phyloP scores from a whole-genome alignment of 192 early-diverging fungal genomes.

The Gigaspora rosea region DNA sequence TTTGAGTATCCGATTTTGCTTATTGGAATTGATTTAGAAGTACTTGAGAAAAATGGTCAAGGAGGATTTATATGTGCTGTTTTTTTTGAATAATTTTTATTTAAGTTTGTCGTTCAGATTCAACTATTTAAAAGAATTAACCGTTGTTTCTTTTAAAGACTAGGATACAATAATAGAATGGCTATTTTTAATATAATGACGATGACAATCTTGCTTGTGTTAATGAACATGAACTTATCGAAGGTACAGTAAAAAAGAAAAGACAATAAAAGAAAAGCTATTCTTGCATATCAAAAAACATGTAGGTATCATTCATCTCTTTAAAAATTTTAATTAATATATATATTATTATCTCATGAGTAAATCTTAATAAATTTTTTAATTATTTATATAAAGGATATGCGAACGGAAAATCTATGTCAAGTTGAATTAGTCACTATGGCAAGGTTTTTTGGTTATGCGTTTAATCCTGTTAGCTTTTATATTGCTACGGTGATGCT shows the following conservation, averaged over 20 bases:
- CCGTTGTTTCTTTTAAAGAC: background rate
- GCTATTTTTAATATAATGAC: conserved; percentile 23
- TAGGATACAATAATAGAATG: conserved; percentile 18
- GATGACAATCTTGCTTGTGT: conserved; percentile 31
- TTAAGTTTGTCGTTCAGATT: background rate
- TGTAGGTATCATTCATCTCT: conserved; percentile 22
- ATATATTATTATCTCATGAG: too few species aligned
- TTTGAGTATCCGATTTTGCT: conserved; percentile 60
- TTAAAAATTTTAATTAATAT: background rate
- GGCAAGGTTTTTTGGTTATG: conserved; percentile 55
- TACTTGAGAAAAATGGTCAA: conserved; percentile 11
- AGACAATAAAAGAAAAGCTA: conserved; percentile 34
- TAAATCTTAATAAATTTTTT: background rate
- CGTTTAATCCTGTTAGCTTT: too few species aligned
- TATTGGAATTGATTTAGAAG: conserved; percentile 38
- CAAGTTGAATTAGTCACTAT: conserved; percentile 46
- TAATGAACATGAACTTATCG: background rate
- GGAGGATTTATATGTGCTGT: background rate
- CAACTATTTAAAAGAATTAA: background rate
- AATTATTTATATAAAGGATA: conserved; percentile 14
- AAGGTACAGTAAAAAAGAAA: background rate
- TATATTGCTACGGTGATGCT: too few species aligned
- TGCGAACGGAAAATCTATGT: conserved; percentile 6
- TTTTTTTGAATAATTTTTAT: background rate
- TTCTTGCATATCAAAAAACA: conserved; percentile 22